These are phyloP conservation scores for Mycena polygramma DNA, from an alignment of 768 basidiomycete genomes.

Conservation along the genomic window DNA sequence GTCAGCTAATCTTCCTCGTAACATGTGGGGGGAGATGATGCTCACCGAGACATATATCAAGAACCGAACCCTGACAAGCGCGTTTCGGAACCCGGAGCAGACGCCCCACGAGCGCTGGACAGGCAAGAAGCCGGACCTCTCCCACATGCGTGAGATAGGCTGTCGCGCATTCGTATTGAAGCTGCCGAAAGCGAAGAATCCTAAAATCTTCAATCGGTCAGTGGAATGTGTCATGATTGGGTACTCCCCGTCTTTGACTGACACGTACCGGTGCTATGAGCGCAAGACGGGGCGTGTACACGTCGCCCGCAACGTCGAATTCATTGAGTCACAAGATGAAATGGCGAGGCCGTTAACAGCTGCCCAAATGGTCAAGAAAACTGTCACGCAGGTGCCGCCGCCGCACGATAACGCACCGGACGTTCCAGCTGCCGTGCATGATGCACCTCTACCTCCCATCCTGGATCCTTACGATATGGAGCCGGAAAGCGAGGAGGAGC, in stretches of 20 bases:
- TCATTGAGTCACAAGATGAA: constrained; percentile 13
- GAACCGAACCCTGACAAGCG: constrained; percentile 27
- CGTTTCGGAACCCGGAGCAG: constrained; percentile 1
- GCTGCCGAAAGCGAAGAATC: constrained; percentile 21
- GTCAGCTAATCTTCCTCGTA: constrained; percentile 10
- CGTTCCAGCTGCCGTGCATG: not conserved
- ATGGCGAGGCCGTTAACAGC: not conserved
- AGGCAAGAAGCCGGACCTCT: constrained; percentile 13
- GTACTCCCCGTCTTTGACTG: not conserved
- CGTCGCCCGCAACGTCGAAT: constrained; percentile 9
- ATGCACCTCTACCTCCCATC: not conserved
- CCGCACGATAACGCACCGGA: not conserved
- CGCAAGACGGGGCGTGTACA: constrained; percentile 6
- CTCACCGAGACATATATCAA: constrained; percentile 36
- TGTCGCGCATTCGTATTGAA: constrained; percentile 6
- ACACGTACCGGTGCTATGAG: constrained; percentile 8
- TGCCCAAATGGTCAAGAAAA: not conserved
- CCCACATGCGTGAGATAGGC: constrained; percentile 17
- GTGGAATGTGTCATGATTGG: constrained; percentile 14
- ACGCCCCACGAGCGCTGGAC: constrained; percentile 13
- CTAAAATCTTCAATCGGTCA: constrained; percentile 13
- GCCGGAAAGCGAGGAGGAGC: not conserved
- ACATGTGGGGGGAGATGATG: constrained; percentile 15
- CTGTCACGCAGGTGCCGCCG: not conserved
- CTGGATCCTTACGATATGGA: not conserved